Base-by-base conservation (phyloP, 108 stramenopile genomes). In the Aurantiochytrium sp. region DNA sequence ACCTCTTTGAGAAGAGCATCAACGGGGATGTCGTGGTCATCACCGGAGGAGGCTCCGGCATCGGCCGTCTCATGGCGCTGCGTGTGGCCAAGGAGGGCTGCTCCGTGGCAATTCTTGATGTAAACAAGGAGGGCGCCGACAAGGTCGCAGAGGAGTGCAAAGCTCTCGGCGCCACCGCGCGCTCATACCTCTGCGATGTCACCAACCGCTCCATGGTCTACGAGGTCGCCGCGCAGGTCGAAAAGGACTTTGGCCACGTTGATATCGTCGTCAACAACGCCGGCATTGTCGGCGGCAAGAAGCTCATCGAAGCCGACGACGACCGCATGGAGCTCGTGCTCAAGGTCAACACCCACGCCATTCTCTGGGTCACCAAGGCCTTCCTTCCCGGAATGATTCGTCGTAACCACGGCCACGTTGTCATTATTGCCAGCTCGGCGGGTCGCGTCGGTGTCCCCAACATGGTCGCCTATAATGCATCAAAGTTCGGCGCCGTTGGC, bases 201-300 rank as follows among this genome's bases (percentile, higher is more conserved):
- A 88, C 90, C 14, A 43, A 88, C 14, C 58, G 72, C 21, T 29
- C 60, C 49, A 88, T 43, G n/a, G 89, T 91, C 35, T 89, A 91
- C 59, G 69, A 87, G 44, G 60, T 59, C 5, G 91, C 89, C 42
- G 25, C 59, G 35, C 44, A 58, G 60, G 44, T 91, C 43, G 87
- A 59, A 29, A 29, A 45, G 18, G 87, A 87, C 51, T 51, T 60
- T 28, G 88, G 88, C 58, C 87, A 72, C 44, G 87, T 88, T 21
- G 57, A 42, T 14, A 64, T 90, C 47, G 42, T 92, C 49, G 58
- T 92, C 49, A 92, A 92, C 89, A 92, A 92, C 60, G 92, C 92
- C 5, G 92, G 92, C 0, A 89, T 92, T 45, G 92, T 92, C 16
- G 28, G 43, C 4, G 92, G 92, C 90, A 92, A 92, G 89, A 45